Conservation (phyloP, 495 filamentous ascomycete genomes). For the Penicillium flavigenum region DNA sequence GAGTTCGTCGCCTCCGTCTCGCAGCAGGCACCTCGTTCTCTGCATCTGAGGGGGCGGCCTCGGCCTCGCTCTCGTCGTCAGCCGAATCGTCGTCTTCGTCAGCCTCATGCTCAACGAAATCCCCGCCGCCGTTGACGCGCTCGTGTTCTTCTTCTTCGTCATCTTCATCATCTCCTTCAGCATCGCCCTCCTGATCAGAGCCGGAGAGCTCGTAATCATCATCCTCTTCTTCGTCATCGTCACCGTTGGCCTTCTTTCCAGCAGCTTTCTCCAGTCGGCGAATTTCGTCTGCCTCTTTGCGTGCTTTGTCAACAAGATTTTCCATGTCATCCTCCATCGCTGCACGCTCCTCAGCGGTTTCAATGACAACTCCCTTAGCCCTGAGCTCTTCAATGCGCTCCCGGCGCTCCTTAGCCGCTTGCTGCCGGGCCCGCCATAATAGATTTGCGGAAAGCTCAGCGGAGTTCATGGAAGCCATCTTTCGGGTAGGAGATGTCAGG, state of each 20-base stretch:
- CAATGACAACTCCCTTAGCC: slow-evolving; percentile 76
- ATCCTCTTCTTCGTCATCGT: slow-evolving; percentile 63
- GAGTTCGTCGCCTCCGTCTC: slow-evolving; percentile 41
- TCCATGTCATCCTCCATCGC: slow-evolving; percentile 79
- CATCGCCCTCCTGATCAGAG: slow-evolving; percentile 50
- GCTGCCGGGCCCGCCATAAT: slow-evolving; percentile 67
- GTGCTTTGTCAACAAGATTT: slow-evolving; percentile 79
- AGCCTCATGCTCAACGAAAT: slow-evolving; percentile 43
- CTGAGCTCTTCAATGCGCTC: slow-evolving; percentile 74
- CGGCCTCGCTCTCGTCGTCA: slow-evolving; percentile 29
- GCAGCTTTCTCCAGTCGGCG: slow-evolving; percentile 70
- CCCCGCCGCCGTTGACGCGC: slow-evolving; percentile 35
- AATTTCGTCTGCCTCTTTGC: slow-evolving; percentile 76
- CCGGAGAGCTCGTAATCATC: slow-evolving; percentile 55
- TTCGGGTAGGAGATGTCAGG: slow-evolving; percentile 61
- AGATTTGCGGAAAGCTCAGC: slow-evolving; percentile 69
- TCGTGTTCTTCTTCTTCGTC: slow-evolving; percentile 40
- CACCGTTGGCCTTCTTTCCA: slow-evolving; percentile 62
- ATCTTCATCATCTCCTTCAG: slow-evolving; percentile 31
- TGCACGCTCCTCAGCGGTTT: slow-evolving; percentile 81
- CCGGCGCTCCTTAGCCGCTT: slow-evolving; percentile 76
- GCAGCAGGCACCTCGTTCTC: slow-evolving; percentile 27
- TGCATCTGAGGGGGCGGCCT: slow-evolving; percentile 25
- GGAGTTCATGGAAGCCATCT: slow-evolving; percentile 57
- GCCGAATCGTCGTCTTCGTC: slow-evolving; percentile 38